Percentiles rank a stretch among this genome's conserved stretches.
Evolutionary conservation across 1,139 yeast genomes (phyloP).

Genomic region (Geotrichum candidum): DNA sequence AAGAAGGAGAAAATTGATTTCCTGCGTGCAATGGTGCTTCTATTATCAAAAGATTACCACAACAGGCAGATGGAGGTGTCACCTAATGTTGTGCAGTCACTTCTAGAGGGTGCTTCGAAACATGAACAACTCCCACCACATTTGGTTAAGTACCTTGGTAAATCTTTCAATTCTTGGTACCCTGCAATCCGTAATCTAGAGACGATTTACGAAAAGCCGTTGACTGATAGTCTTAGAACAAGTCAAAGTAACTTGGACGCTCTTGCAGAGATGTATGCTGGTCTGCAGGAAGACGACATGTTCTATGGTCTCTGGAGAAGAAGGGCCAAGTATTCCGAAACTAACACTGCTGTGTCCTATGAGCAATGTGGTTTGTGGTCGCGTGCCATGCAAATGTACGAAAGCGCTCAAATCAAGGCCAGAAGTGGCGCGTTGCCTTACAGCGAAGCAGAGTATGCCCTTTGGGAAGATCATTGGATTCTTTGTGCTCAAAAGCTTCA

Average conservation of each 20-base stretch:
- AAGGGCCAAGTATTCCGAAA: constrained; percentile 87
- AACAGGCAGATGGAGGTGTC: constrained; percentile 79
- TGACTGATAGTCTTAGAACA: constrained; percentile 65
- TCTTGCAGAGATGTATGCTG: constrained; percentile 78
- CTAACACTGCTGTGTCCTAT: constrained; percentile 84
- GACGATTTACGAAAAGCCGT: constrained; percentile 59
- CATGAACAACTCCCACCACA: constrained; percentile 89
- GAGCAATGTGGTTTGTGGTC: constrained; percentile 97
- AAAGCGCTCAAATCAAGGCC: constrained; percentile 96
- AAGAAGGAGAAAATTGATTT: constrained; percentile 79
- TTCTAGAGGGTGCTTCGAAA: constrained; percentile 59
- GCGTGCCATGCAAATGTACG: constrained; percentile 88
- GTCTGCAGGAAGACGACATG: constrained; percentile 90
- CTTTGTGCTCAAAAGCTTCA: constrained; percentile 94
- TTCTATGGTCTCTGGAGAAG: constrained; percentile 97
- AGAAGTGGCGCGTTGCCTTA: constrained; percentile 93
- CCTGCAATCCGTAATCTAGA: constrained; percentile 80
- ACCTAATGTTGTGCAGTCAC: constrained; percentile 81
- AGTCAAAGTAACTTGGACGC: constrained; percentile 89
- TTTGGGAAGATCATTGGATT: constrained; percentile 99
- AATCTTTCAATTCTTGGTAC: constrained; percentile 88
- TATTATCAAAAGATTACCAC: constrained; percentile 87
- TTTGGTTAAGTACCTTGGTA: constrained; percentile 80
- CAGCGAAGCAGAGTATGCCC: constrained; percentile 88
- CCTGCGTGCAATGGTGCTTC: constrained; percentile 67